These are phyloP conservation scores for Akanthomyces lecanii DNA, from an alignment of 2,329 filamentous ascomycete genomes.

Conservation along the genomic window DNA sequence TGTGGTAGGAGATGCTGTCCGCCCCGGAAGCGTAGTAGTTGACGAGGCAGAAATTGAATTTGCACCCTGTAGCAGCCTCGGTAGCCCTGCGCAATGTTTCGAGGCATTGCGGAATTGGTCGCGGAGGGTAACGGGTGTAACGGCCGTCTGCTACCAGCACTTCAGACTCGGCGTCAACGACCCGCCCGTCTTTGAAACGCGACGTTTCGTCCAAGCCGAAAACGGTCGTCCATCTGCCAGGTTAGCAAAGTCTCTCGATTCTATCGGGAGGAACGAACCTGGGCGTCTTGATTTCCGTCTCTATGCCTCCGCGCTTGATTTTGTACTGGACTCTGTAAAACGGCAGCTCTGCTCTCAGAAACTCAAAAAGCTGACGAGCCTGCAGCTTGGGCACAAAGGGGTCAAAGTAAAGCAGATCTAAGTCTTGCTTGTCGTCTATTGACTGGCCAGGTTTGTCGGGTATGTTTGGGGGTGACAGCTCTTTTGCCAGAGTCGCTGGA, in stretches of 20 bases:
- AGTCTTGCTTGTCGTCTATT: slow-evolving; percentile 64
- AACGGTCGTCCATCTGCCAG: slow-evolving; percentile 46
- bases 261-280: slow-evolving; percentile 30
- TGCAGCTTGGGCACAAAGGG: slow-evolving; percentile 61
- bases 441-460: slow-evolving; percentile 49
- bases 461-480: slow-evolving; percentile 37
- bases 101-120: slow-evolving; percentile 68
- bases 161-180: slow-evolving; percentile 42
- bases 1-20: slow-evolving; percentile 76
- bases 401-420: slow-evolving; percentile 72
- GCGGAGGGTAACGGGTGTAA: slow-evolving; percentile 53
- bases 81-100: slow-evolving; percentile 58
- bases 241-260: not conserved
- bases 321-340: slow-evolving; percentile 74
- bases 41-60: slow-evolving; percentile 74
- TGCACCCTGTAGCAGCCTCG: slow-evolving; percentile 61
- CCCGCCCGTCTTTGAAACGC: slow-evolving; percentile 46
- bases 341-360: slow-evolving; percentile 65
- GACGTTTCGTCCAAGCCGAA: slow-evolving; percentile 61
- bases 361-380: slow-evolving; percentile 60
- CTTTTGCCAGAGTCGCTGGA: slow-evolving; percentile 34
- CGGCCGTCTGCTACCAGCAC: slow-evolving; percentile 47
- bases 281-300: slow-evolving; percentile 57
- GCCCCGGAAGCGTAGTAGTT: slow-evolving; percentile 78
- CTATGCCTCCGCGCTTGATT: slow-evolving; percentile 60